Conservation (phyloP, 148 eudicot species). For the Drosera capensis region DNA sequence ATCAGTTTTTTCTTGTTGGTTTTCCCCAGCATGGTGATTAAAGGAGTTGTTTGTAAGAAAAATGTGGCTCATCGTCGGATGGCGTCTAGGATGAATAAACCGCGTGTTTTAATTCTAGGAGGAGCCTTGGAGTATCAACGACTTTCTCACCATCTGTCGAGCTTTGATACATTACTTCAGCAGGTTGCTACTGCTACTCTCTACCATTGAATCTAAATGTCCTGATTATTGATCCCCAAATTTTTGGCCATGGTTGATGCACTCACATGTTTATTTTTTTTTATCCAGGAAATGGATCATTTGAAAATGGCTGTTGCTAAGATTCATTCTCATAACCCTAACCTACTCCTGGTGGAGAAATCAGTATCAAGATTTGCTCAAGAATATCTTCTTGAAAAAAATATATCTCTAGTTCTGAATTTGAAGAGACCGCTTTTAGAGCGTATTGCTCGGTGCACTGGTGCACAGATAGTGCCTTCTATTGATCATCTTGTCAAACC, state of each 20-base stretch:
- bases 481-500: slow-evolving; percentile 58
- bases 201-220: background rate
- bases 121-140: slow-evolving; percentile 98
- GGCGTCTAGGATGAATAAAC: slow-evolving; percentile 72
- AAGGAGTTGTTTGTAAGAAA: slow-evolving; percentile 97
- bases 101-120: slow-evolving; percentile 81
- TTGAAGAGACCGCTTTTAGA: slow-evolving; percentile 83
- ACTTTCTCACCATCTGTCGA: slow-evolving; percentile 67
- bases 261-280: slow-evolving; percentile 8
- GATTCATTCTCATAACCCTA: slow-evolving; percentile 67
- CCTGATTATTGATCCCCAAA: background rate
- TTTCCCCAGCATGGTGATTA: slow-evolving; percentile 50
- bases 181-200: slow-evolving; percentile 34
- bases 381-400: slow-evolving; percentile 80
- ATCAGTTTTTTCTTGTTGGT: background rate
- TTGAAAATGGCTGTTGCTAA: slow-evolving; percentile 96
- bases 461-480: slow-evolving; percentile 76
- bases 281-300: slow-evolving; percentile 87
- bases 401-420: slow-evolving; percentile 84
- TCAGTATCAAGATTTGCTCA: slow-evolving; percentile 93
- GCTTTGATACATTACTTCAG: slow-evolving; percentile 84
- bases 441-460: slow-evolving; percentile 93
- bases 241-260: background rate
- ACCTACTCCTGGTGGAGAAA: slow-evolving; percentile 85
- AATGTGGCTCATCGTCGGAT: slow-evolving; percentile 95